A percentile compares a stretch with the other conserved stretches of the same genome.
Evolutionary conservation across 768 basidiomycete genomes (phyloP).

Genomic region (Boletus subcaerulescens): DNA sequence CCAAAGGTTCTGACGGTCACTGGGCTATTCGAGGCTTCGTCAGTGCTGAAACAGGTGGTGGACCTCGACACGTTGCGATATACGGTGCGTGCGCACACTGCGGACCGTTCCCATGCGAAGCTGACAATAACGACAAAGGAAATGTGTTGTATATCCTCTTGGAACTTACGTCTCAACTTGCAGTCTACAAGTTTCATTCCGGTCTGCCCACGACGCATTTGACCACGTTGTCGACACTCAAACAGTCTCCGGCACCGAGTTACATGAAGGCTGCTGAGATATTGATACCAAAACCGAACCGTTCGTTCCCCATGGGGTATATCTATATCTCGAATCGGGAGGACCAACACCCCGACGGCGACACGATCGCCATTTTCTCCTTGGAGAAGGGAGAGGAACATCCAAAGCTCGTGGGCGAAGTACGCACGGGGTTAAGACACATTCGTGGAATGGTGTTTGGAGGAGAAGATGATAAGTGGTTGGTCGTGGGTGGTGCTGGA

Average conservation of each 20-base stretch:
- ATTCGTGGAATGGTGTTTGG: constrained; percentile 67
- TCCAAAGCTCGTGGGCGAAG: constrained; percentile 55
- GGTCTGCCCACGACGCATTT: constrained; percentile 38
- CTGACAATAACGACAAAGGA: constrained; percentile 37
- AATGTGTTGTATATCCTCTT: constrained; percentile 62
- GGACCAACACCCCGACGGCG: constrained; percentile 65
- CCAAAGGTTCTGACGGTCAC: constrained; percentile 38
- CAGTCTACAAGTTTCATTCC: constrained; percentile 51
- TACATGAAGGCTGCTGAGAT: constrained; percentile 69
- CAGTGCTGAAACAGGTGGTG: constrained; percentile 51
- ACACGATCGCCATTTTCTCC: constrained; percentile 69
- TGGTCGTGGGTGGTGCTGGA: constrained; percentile 59
- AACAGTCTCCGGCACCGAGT: constrained; percentile 41
- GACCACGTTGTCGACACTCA: constrained; percentile 46
- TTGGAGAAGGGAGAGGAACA: constrained; percentile 41
- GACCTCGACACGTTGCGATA: constrained; percentile 68
- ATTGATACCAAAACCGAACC: constrained; percentile 53
- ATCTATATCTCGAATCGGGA: constrained; percentile 77
- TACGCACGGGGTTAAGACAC: constrained; percentile 68
- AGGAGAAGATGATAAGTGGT: constrained; percentile 56
- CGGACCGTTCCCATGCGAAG: background rate
- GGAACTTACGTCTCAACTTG: constrained; percentile 60
- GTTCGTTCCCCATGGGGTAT: constrained; percentile 51
- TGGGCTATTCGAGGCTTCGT: constrained; percentile 54
- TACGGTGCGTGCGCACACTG: constrained; percentile 44